phyloP scores from a whole-genome alignment of 2,329 filamentous ascomycete species.

The Botrytis cinerea region DNA sequence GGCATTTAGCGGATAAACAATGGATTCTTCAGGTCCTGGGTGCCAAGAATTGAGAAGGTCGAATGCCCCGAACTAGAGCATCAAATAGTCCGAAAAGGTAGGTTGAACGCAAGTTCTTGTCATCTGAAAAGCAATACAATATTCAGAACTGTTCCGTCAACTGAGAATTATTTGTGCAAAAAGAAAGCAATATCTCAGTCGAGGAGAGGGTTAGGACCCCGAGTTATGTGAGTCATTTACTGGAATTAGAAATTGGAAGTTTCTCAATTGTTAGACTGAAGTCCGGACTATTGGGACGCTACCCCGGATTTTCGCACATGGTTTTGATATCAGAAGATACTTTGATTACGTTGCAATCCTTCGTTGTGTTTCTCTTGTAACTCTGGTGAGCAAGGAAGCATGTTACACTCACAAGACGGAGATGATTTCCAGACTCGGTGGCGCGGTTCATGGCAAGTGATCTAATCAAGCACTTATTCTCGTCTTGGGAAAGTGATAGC shows the following conservation, averaged over 20 bases:
- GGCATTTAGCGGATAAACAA: not conserved
- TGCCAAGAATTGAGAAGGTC: not conserved
- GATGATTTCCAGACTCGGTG: conserved; percentile 2
- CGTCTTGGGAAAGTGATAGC: not conserved
- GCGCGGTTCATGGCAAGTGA: conserved; percentile 20
- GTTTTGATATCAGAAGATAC: conserved; percentile 19
- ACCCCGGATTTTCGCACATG: conserved; percentile 19
- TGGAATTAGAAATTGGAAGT: not conserved
- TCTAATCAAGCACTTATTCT: not conserved
- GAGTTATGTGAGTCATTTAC: not conserved
- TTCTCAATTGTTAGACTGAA: not conserved
- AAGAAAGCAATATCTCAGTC: not conserved
- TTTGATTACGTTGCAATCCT: conserved; percentile 11
- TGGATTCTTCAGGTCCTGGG: not conserved
- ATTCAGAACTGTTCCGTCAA: not conserved
- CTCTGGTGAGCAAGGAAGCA: not conserved
- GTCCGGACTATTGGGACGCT: not conserved
- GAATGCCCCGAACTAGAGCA: not conserved
- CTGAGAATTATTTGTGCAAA: not conserved
- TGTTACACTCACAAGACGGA: conserved; percentile 12
- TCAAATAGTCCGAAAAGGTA: not conserved
- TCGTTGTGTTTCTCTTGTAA: not conserved
- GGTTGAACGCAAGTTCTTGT: not conserved
- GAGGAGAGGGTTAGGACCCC: not conserved
- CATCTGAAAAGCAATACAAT: not conserved